Conservation (phyloP, 345 rosid species). For the Citrus mangshanensis region DNA sequence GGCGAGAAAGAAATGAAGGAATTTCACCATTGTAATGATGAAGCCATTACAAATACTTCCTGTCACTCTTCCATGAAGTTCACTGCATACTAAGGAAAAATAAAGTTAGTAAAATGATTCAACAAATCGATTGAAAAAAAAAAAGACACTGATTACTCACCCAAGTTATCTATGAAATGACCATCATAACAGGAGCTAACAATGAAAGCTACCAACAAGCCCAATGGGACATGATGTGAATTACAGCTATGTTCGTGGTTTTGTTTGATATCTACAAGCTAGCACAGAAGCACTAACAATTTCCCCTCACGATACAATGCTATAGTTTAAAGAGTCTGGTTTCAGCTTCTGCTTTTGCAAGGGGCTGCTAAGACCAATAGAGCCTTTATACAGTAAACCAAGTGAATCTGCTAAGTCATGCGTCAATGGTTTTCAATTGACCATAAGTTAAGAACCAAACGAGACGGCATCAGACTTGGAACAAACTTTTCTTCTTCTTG, state of each 20-base stretch:
- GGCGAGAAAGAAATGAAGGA: slow-evolving; percentile 15
- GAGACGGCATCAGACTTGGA: neutral
- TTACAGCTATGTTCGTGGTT: neutral
- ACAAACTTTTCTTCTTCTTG: neutral
- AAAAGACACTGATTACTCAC: slow-evolving; percentile 13
- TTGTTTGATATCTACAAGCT: slow-evolving; percentile 6
- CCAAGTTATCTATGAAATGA: neutral
- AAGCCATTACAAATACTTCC: slow-evolving; percentile 6
- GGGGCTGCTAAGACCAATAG: neutral
- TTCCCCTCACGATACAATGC: neutral
- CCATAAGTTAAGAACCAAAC: neutral
- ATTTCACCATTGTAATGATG: slow-evolving; percentile 12
- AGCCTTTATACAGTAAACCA: neutral
- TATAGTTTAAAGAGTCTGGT: neutral
- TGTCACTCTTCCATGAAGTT: neutral
- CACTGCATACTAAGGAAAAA: slow-evolving; percentile 4
- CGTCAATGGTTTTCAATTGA: neutral
- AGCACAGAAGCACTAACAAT: neutral
- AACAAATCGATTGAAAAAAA: neutral
- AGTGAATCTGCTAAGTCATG: neutral
- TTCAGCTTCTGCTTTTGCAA: neutral
- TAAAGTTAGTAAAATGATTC: neutral
- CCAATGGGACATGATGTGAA: neutral
- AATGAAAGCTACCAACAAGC: slow-evolving; percentile 7
- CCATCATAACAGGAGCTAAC: neutral